A percentile compares a stretch with the other conserved stretches of the same genome.
Conservation (phyloP, 2,329 filamentous ascomycete species). For the Claviceps spartinae region DNA sequence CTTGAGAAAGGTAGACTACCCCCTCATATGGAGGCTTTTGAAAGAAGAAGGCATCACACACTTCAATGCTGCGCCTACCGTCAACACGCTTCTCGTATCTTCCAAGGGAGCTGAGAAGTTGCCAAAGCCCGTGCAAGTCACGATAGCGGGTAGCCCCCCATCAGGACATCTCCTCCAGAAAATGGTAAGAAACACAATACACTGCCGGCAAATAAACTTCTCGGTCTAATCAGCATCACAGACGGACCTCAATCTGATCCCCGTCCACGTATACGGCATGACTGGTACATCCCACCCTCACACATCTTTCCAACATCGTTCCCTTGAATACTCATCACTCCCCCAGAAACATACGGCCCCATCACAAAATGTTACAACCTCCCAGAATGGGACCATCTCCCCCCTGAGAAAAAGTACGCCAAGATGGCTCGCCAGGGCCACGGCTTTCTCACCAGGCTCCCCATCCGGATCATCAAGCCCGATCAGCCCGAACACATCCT, state of each 20-base stretch:
- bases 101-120: constrained; percentile 60
- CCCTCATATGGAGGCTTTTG: constrained; percentile 77
- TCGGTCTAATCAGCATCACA: constrained; percentile 7
- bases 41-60: constrained; percentile 83
- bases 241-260: constrained; percentile 61
- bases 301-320: too few species aligned
- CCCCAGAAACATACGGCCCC: constrained; percentile 72
- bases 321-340: not conserved
- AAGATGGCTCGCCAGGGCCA: constrained; percentile 92
- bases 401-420: constrained; percentile 63
- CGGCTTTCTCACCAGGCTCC: constrained; percentile 72
- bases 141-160: constrained; percentile 84
- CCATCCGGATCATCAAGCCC: constrained; percentile 68
- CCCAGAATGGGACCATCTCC: constrained; percentile 67
- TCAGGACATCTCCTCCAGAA: constrained; percentile 83
- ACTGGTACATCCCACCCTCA: constrained; percentile 29
- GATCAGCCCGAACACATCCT: constrained; percentile 50
- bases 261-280: constrained; percentile 85
- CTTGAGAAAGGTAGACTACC: constrained; percentile 87
- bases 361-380: constrained; percentile 89
- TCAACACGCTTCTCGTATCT: constrained; percentile 85
- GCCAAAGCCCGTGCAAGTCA: constrained; percentile 62
- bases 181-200: constrained; percentile 45
- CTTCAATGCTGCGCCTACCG: constrained; percentile 90
- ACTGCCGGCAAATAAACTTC: too few species aligned